A percentile compares a stretch with the other conserved stretches of the same genome.
These are phyloP conservation scores for Trichoderma koningiopsis DNA, from an alignment of 2,329 filamentous ascomycete genomes.

Conservation along the genomic window DNA sequence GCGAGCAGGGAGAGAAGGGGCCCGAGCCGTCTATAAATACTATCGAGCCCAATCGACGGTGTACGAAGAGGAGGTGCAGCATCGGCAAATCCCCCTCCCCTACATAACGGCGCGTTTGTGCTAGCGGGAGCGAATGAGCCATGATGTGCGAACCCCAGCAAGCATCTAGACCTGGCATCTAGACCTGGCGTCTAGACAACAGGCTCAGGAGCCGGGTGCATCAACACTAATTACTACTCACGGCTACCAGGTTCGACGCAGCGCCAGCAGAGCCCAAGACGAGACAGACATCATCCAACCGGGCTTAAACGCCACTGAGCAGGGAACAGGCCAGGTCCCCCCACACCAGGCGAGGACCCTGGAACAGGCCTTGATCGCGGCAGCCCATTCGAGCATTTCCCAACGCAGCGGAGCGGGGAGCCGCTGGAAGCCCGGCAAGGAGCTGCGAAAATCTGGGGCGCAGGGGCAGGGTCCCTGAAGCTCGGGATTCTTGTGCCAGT, in stretches of 20 bases:
- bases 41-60: neutral
- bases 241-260: neutral
- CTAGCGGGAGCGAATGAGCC: neutral
- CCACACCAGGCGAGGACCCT: conserved; percentile 14
- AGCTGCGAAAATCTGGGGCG: conserved; percentile 16
- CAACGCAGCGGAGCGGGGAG: conserved; percentile 17
- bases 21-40: neutral
- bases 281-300: conserved; percentile 5
- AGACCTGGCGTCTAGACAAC: neutral
- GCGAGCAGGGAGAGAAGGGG: neutral
- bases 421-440: conserved; percentile 5
- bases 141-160: neutral
- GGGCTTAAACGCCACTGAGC: conserved; percentile 17
- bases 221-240: neutral
- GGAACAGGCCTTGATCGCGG: conserved; percentile 3
- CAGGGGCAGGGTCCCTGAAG: conserved; percentile 12
- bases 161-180: neutral
- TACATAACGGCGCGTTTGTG: neutral
- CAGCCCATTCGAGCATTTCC: conserved; percentile 12
- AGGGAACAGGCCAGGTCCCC: conserved; percentile 23
- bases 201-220: neutral
- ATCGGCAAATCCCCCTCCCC: neutral
- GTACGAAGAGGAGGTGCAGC: neutral
- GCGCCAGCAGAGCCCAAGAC: conserved; percentile 2
- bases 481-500: neutral